Evolutionary conservation across 352 stramenopile genomes (phyloP).

Genomic region (Albugo laibachii): DNA sequence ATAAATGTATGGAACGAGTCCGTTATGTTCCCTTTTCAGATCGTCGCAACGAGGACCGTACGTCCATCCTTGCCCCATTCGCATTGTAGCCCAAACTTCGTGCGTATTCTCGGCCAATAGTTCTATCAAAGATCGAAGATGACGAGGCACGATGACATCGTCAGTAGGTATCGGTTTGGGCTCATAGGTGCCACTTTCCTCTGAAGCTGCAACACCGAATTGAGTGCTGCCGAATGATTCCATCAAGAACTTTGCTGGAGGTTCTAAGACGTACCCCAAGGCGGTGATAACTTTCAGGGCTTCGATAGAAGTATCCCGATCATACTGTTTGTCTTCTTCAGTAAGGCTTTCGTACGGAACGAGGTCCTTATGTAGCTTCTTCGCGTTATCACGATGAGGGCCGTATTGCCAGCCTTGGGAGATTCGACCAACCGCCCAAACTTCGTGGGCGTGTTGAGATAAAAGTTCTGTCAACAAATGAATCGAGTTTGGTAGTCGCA

Average conservation of each 20-base stretch:
- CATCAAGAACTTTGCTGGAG: slow-evolving; percentile 10
- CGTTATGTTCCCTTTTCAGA: slow-evolving; percentile 46
- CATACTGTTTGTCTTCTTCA: slow-evolving; percentile 63
- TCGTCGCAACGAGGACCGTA: slow-evolving; percentile 46
- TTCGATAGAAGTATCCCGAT: slow-evolving; percentile 56
- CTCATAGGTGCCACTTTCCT: slow-evolving; percentile 33
- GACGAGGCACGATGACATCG: slow-evolving; percentile 27
- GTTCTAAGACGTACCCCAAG: slow-evolving; percentile 48
- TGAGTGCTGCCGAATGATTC: slow-evolving; percentile 27
- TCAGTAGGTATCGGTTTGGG: slow-evolving; percentile 43
- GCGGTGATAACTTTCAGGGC: slow-evolving; percentile 62
- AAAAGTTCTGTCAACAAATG: slow-evolving; percentile 39
- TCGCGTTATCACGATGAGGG: slow-evolving; percentile 37
- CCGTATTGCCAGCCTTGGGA: slow-evolving; percentile 51
- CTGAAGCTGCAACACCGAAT: slow-evolving; percentile 25
- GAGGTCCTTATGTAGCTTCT: slow-evolving; percentile 40
- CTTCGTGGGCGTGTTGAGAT: slow-evolving; percentile 58
- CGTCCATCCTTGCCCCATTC: slow-evolving; percentile 60
- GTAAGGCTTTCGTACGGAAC: slow-evolving; percentile 51
- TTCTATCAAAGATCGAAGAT: slow-evolving; percentile 49
- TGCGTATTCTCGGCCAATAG: slow-evolving; percentile 62
- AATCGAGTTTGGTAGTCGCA: slow-evolving; percentile 40
- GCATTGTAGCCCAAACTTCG: slow-evolving; percentile 67
- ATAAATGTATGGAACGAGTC: slow-evolving; percentile 61
- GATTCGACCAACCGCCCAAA: slow-evolving; percentile 56